These are phyloP conservation scores for Akanthomyces uredinophilus DNA, from an alignment of 2,329 filamentous ascomycete species.

Conservation along the genomic window DNA sequence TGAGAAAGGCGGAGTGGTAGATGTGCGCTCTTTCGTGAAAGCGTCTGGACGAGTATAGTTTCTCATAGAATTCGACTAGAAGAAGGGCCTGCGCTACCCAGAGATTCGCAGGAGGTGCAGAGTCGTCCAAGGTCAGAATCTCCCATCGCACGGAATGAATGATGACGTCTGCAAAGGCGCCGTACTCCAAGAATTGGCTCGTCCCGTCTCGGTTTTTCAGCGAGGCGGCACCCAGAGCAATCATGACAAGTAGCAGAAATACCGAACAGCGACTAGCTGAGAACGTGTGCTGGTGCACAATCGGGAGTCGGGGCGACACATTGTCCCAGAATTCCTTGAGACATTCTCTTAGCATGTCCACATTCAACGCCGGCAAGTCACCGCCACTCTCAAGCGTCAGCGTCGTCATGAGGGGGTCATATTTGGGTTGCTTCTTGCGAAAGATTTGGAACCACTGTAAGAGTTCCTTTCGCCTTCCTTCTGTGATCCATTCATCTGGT, in stretches of 20 bases:
- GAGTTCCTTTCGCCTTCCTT: constrained; percentile 41
- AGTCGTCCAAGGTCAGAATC: constrained; percentile 76
- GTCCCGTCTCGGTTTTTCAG: constrained; percentile 60
- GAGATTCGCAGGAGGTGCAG: constrained; percentile 74
- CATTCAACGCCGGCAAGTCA: constrained; percentile 52
- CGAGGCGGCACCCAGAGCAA: constrained; percentile 78
- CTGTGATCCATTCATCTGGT: constrained; percentile 40
- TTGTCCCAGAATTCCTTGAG: constrained; percentile 83
- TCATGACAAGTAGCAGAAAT: constrained; percentile 72
- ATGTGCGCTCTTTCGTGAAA: constrained; percentile 87
- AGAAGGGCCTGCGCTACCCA: constrained; percentile 86
- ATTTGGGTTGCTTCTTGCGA: constrained; percentile 38
- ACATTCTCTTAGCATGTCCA: constrained; percentile 81
- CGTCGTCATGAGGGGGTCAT: constrained; percentile 29
- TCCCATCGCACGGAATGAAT: constrained; percentile 73
- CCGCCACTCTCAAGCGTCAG: constrained; percentile 36
- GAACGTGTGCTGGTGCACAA: constrained; percentile 85
- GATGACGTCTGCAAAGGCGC: constrained; percentile 53
- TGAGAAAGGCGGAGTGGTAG: constrained; percentile 81
- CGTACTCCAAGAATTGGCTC: constrained; percentile 42
- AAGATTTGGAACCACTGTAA: constrained; percentile 39
- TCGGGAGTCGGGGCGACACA: constrained; percentile 79
- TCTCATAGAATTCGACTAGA: constrained; percentile 83
- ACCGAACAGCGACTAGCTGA: constrained; percentile 72
- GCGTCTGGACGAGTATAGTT: constrained; percentile 77